Percentiles rank a stretch among this genome's conserved stretches.
These are phyloP conservation scores for Porodaedalea pini DNA, from an alignment of 1,284 basidiomycete species.

Conservation along the genomic window DNA sequence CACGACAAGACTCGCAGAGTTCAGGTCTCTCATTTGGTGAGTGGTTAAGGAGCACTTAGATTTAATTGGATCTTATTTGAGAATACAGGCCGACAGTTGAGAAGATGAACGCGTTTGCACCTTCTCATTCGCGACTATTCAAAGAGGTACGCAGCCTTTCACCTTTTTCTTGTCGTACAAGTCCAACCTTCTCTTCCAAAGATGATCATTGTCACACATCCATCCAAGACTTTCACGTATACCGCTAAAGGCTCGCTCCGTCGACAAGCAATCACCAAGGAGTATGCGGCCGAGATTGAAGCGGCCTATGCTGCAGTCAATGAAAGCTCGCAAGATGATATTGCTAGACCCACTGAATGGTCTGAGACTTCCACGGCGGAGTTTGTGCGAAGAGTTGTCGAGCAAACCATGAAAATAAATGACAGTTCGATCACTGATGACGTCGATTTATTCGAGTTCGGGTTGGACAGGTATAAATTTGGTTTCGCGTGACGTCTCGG, in stretches of 20 bases:
- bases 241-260: constrained; percentile 23
- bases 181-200: background rate
- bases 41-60: background rate
- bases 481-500: no score
- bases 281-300: constrained; percentile 22
- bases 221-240: constrained; percentile 20
- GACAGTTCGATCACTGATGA: constrained; percentile 23
- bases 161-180: background rate
- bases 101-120: constrained; percentile 20
- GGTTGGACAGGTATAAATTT: constrained; percentile 44
- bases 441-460: constrained; percentile 39
- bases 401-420: constrained; percentile 13
- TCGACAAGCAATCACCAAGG: constrained; percentile 11
- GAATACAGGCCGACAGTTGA: constrained; percentile 23
- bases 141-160: constrained; percentile 8
- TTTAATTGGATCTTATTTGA: background rate
- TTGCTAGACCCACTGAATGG: constrained; percentile 20
- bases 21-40: constrained; percentile 35
- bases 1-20: constrained; percentile 28
- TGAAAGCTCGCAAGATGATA: constrained; percentile 15
- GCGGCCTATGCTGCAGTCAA: constrained; percentile 20
- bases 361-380: background rate
- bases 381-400: constrained; percentile 21
- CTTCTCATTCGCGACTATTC: constrained; percentile 9
- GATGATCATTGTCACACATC: constrained; percentile 22